Base-by-base conservation (phyloP, 768 basidiomycete genomes). In the Galerina marginata region DNA sequence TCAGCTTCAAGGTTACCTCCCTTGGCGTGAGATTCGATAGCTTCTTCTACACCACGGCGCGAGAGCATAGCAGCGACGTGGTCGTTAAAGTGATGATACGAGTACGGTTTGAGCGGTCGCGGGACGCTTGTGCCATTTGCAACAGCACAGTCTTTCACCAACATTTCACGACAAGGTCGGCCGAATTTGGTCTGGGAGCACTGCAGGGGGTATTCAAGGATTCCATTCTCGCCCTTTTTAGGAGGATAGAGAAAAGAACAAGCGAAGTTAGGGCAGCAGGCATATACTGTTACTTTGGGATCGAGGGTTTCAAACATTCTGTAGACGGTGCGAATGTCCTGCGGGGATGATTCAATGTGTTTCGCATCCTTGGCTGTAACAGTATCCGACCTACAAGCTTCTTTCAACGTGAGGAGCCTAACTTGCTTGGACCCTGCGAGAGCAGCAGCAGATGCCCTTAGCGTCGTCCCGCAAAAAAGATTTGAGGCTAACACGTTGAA, bases 71-170 rank as follows among this genome's bases (percentile, higher is more conserved):
- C 0, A 6, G 47, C 62, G 3, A 63, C 62, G 15, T 63, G 62
- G 43, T 59, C 52, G 44, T 63, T 51, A 43, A 63, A 63, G 39
- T 63, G 56, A 33, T 59, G 44, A 38, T 63, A 63, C 2, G 37
- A 11, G 36, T 45, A 63, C 16, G 45, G 36, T 39, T 63, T 63
- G 29, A 59, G 42, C 6, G 48, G 62, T 37, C 43, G 39, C 5
- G 58, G 62, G 29, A 59, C 16, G 12, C 52, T 55, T 10, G 14
- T 11, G 4, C 40, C 40, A 20, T 36, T 29, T 6, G 16, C 20
- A 15, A 43, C 20, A 14, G 9, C 39, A 23, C 36, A 58, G 5
- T 40, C 40, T 14, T 43, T 11, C 20, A 36, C 53, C 5, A 62
- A 57, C 15, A 15, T 25, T 26, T 40, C 25, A 4, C 47, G 23